Conservation (phyloP, 495 filamentous ascomycete species). For the Xylaria bambusicola region DNA sequence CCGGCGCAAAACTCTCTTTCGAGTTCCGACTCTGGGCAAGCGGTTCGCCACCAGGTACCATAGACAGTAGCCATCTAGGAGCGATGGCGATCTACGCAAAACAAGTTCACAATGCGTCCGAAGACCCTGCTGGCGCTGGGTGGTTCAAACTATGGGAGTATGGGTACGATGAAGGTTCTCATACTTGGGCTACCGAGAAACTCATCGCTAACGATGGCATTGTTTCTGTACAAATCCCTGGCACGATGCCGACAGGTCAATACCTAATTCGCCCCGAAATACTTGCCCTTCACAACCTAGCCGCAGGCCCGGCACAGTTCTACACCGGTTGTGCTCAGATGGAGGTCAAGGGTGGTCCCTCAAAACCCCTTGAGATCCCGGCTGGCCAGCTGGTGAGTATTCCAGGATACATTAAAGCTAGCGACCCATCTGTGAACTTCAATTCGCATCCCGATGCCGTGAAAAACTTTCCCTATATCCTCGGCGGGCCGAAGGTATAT, state of each 20-base stretch:
- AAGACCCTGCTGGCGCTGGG: slow-evolving; percentile 53
- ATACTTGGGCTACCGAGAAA: slow-evolving; percentile 62
- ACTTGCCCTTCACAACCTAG: slow-evolving; percentile 63
- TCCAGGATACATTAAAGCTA: slow-evolving; percentile 56
- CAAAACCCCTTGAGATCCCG: slow-evolving; percentile 32
- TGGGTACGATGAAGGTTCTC: slow-evolving; percentile 49
- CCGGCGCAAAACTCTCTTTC: slow-evolving; percentile 57
- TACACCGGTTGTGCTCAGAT: slow-evolving; percentile 69
- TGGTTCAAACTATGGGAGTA: slow-evolving; percentile 78
- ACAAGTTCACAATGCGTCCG: slow-evolving; percentile 44
- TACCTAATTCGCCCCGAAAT: slow-evolving; percentile 68
- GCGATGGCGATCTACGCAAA: slow-evolving; percentile 73
- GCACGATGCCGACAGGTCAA: slow-evolving; percentile 59
- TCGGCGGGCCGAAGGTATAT: not conserved
- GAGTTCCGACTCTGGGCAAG: slow-evolving; percentile 61
- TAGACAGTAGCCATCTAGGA: slow-evolving; percentile 63
- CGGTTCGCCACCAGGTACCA: slow-evolving; percentile 45
- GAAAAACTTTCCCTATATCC: slow-evolving; percentile 4
- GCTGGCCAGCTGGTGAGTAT: slow-evolving; percentile 52
- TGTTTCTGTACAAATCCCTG: slow-evolving; percentile 58
- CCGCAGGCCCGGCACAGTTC: slow-evolving; percentile 60
- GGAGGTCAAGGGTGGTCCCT: slow-evolving; percentile 52
- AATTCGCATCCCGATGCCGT: slow-evolving; percentile 33
- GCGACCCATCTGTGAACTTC: slow-evolving; percentile 55
- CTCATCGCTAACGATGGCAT: slow-evolving; percentile 61